A percentile compares a stretch with the other conserved stretches of the same genome.
Evolutionary conservation across 495 filamentous ascomycete genomes (phyloP).

Genomic region (Penicillium coffeae): DNA sequence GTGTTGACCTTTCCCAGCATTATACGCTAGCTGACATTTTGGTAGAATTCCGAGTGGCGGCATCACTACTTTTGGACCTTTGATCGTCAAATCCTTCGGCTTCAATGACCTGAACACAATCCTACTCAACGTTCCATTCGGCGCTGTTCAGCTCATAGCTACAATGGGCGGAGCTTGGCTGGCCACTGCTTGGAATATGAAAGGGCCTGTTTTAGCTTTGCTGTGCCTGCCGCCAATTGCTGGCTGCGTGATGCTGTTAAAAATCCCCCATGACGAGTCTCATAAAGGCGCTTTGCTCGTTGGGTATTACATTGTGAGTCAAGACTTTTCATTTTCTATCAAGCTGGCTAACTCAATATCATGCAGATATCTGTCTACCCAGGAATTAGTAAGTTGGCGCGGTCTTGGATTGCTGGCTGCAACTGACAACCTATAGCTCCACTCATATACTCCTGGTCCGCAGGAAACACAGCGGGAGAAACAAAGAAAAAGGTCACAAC

Average conservation of each 20-base stretch:
- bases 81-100: constrained; percentile 60
- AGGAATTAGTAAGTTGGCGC: constrained; percentile 48
- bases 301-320: constrained; percentile 55
- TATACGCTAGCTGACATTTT: constrained; percentile 12
- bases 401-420: no score
- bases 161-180: constrained; percentile 55
- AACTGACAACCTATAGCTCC: no score
- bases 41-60: constrained; percentile 57
- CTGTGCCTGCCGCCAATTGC: constrained; percentile 54
- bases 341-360: neutral
- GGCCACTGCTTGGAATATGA: constrained; percentile 50
- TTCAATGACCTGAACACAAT: constrained; percentile 58
- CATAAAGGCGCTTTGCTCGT: constrained; percentile 49
- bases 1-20: constrained; percentile 2
- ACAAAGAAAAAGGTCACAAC: constrained; percentile 61
- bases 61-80: constrained; percentile 60
- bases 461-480: constrained; percentile 60
- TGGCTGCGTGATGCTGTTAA: constrained; percentile 53
- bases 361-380: constrained; percentile 51
- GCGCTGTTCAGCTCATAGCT: constrained; percentile 56
- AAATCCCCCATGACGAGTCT: constrained; percentile 39
- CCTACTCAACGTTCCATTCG: constrained; percentile 63
- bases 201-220: constrained; percentile 53
- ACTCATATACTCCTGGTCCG: constrained; percentile 60
- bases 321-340: neutral